Conservation (phyloP, 2,329 filamentous ascomycete species). For the Trichophyton equinum region DNA sequence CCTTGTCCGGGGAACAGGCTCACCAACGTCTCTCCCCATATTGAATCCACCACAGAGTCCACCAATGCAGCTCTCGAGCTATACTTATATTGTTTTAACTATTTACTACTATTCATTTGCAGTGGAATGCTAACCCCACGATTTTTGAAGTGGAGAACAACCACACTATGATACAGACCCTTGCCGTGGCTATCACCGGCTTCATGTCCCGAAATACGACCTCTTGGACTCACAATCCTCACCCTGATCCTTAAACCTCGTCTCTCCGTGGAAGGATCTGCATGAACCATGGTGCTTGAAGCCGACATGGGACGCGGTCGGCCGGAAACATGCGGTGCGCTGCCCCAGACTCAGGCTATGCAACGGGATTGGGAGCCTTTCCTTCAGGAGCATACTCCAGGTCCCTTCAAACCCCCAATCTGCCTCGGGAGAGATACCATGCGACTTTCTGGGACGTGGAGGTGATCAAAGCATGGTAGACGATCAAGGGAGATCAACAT, state of each 20-base stretch:
- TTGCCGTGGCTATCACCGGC: slow-evolving; percentile 86
- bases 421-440: not conserved
- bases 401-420: not conserved
- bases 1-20: not conserved
- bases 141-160: not conserved
- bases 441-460: not conserved
- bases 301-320: not conserved
- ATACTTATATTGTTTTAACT: not conserved
- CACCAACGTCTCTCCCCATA: not conserved
- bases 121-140: not conserved
- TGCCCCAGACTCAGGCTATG: not conserved
- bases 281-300: not conserved
- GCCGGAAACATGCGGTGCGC: slow-evolving; percentile 1
- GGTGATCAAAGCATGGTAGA: not conserved
- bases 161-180: slow-evolving; percentile 26
- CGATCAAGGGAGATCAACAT: not conserved
- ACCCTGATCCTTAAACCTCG: not conserved
- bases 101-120: not conserved
- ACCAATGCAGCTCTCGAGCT: not conserved
- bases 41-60: not conserved
- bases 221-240: not conserved
- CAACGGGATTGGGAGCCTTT: not conserved
- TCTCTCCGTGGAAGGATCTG: not conserved
- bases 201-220: slow-evolving; percentile 1
- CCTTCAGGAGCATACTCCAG: not conserved